Evolutionary conservation across 805 yeast genomes (phyloP), one percentile per base, ranked within the genome.

Genomic region (Candida mattraensis): DNA sequence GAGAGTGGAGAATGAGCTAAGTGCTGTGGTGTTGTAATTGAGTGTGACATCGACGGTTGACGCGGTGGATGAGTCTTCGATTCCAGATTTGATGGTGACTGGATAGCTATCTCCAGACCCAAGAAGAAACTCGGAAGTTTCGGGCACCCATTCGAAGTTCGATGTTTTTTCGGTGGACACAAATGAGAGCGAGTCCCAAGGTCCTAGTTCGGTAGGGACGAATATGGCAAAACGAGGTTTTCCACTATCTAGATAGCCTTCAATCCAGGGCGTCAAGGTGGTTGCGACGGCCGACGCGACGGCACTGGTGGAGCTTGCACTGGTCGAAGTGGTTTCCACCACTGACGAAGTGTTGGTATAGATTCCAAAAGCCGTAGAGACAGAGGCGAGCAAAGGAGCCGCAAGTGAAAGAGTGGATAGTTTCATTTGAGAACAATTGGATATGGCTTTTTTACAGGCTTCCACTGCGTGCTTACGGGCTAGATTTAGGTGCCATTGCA

Each of bases 131-230:
- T 34, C 28, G 9, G 51, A 32, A 3, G 50, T 35, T 10, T 33
- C 40, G 12, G 50, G 42, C n/a, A 29, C 37, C 49, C 50, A 50
- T n/a, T 42, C 41, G 36, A 45, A 45, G 35, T 43, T 41, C 14
- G 37, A 18, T 5, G 42, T 42, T n/a, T 34, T 24, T 15, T 37
- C 51, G 13, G 46, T 25, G 9, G 49, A 45, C 7, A 44, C 37
- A 11, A 47, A 35, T n/a, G 45, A 40, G 16, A 45, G 25, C 14
- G 47, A 43, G 17, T 27, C 22, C 44, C 45, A 45, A 5, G 51
- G 49, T 18, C 50, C 51, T 15, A 48, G 31, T n/a, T 34, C 30
- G 24, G 45, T 35, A 18, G 56, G 56, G 33, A 51, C 44, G 30
- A 33, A 43, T 15, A 50, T 39, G 24, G 33, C 38, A 30, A 37